Base-by-base conservation (phyloP, 352 stramenopile genomes). In the Pythium oligandrum region DNA sequence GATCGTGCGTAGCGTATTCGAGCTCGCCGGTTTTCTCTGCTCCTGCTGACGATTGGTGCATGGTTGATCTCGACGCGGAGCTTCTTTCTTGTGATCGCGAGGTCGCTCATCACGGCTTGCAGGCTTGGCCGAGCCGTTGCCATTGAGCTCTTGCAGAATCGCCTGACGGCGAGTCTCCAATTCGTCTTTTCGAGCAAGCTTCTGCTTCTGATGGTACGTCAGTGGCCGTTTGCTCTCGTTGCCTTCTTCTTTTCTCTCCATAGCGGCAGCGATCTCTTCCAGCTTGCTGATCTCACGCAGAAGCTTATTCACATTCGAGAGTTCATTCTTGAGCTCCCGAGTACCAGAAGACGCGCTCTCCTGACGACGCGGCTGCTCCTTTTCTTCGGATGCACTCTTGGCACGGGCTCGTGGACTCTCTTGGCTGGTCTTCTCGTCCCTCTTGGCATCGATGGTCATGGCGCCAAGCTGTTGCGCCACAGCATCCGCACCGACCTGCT, bases 241-340 rank as follows among this genome's bases (percentile, higher is more conserved):
- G 7, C 44, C 45, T 12, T 58, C 51, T 11, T 68, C 46, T 7
- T 34, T 39, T 3, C 53, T 53, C 36, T 47, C 42, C 11, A 35
- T 33, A 2, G 55, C 55, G 4, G 40, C 45, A n/a, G 48, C 61
- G 44, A 64, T 57, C 34, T 8, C 42, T 40, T 77, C 64, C 6
- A 73, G 43, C 44, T 72, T 69, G 31, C 32, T n/a, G 50, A 74
- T 74, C 47, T 73, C 64, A 6, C 66, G 67, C 17, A 77, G 53
- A 47, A 47, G 63, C 9, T 73, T 76, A 48, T 87, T 88, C 48
- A 88, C 53, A 33, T 69, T 70, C 31, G 73, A 75, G 40, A 88
- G 58, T 26, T 86, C 64, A 9, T 56, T 64, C 63, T 83, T 83
- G 36, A 78, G 57, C 40, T 71, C 55, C 8, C 54, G 46, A 44